Percentiles rank a stretch among this genome's conserved stretches.
These are phyloP conservation scores for Aspergillus ochraceus DNA, from an alignment of 2,329 filamentous ascomycete species.

Conservation along the genomic window DNA sequence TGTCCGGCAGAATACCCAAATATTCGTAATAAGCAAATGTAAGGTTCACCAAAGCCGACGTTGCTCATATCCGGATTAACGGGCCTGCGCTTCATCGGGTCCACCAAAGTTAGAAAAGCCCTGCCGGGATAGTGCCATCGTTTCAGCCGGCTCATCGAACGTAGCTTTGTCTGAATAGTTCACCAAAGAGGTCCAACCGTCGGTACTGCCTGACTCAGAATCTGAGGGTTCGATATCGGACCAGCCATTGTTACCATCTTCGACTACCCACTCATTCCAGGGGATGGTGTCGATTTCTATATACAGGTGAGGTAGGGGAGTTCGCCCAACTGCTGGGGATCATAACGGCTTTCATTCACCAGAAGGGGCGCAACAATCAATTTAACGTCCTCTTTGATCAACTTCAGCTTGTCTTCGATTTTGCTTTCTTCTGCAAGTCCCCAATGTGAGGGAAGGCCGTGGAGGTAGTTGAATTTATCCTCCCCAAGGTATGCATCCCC, in stretches of 20 bases:
- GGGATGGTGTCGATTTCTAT: slow-evolving; percentile 28
- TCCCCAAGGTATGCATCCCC: background rate
- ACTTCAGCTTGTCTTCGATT: slow-evolving; percentile 30
- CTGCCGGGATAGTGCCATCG: too few species aligned
- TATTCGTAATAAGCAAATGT: too few species aligned
- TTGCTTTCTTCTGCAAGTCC: slow-evolving; percentile 23
- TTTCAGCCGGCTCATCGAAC: too few species aligned
- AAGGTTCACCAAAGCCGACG: too few species aligned
- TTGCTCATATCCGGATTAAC: too few species aligned
- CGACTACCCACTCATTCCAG: background rate
- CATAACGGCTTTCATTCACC: slow-evolving; percentile 36
- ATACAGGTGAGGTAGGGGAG: slow-evolving; percentile 49
- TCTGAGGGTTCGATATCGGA: background rate
- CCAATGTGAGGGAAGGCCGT: background rate
- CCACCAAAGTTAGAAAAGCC: too few species aligned
- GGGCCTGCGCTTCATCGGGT: too few species aligned
- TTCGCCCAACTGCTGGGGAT: slow-evolving; percentile 32
- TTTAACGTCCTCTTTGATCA: slow-evolving; percentile 42
- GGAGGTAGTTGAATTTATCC: background rate
- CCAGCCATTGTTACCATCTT: background rate
- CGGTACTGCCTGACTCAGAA: background rate
- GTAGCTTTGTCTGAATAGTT: too few species aligned
- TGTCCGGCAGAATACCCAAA: too few species aligned
- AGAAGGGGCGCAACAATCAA: slow-evolving; percentile 35
- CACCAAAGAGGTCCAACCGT: background rate